These are phyloP conservation scores for Kernera saxatilis DNA, from an alignment of 345 rosid genomes.

Conservation along the genomic window DNA sequence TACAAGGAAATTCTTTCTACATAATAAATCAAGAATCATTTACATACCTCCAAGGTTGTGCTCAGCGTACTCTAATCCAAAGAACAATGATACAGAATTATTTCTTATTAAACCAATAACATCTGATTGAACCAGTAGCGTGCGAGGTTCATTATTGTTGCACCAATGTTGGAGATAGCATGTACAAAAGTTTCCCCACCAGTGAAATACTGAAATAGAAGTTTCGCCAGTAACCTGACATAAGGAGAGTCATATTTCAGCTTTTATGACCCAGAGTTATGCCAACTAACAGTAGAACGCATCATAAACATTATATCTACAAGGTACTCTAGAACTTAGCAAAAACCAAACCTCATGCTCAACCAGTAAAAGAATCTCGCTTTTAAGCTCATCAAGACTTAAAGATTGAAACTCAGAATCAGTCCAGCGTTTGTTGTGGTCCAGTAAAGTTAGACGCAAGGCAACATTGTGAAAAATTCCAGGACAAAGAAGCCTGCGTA, in stretches of 20 bases:
- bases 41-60: constrained; percentile 59
- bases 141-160: constrained; percentile 64
- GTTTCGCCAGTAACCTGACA: constrained; percentile 58
- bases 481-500: constrained; percentile 76
- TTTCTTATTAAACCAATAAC: constrained; percentile 79
- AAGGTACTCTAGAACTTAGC: neutral
- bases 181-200: constrained; percentile 72
- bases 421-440: constrained; percentile 70
- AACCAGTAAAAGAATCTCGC: constrained; percentile 68
- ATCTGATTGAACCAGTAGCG: constrained; percentile 61
- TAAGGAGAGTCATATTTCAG: constrained; percentile 23
- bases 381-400: constrained; percentile 72
- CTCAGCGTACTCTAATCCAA: constrained; percentile 60
- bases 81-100: constrained; percentile 71
- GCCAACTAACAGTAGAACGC: neutral
- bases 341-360: constrained; percentile 64
- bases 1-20: constrained; percentile 2
- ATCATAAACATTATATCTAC: neutral
- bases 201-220: constrained; percentile 45
- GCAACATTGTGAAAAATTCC: constrained; percentile 59
- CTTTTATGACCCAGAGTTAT: constrained; percentile 4
- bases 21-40: constrained; percentile 7
- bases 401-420: constrained; percentile 77
- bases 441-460: constrained; percentile 64
- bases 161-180: constrained; percentile 83